Base-by-base conservation (phyloP, 768 basidiomycete species). In the Saitozyma podzolica region DNA sequence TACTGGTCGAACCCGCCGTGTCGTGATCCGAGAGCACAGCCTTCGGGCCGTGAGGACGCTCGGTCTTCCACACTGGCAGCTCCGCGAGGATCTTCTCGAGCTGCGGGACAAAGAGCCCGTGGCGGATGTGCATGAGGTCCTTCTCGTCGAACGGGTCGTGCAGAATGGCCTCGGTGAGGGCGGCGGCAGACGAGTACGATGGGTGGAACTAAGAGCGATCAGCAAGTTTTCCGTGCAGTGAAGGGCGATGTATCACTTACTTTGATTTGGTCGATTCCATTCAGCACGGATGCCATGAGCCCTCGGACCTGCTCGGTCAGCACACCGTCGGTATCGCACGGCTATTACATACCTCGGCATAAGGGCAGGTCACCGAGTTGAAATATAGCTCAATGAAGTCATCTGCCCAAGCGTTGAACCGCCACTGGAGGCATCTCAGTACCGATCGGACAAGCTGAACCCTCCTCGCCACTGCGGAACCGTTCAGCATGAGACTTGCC, bases 21-120 rank as follows among this genome's bases (percentile, higher is more conserved):
- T 95, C 92, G 76, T 93, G 93, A 84, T 86, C 85, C 9, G 92
- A 95, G 73, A 92, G 89, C 64, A 85, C 88, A 61, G 90, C 90
- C 61, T 90, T 85, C 0, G 92, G 92, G 57, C 92, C 91, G 37
- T 91, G 86, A 29, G 93, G 84, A 43, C 92, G 86, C 66, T 89
- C 84, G 61, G 84, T 83, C 74, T 87, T 87, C 89, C 87, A 90
- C 61, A 82, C 77, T 0, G 87, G 86, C 51, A 96, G 80, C 43
- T 86, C 82, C 20, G 75, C 77, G 49, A 87, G 76, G 56, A 91
- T 85, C n/a, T 82, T 76, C 42, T 83, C 75, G 51, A 92, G 80
- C 61, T 82, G 85, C 19, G 82, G 80, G 59, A 85, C 80, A 72
- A 90, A 87, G 66, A 86, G 89, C 13, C 78, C 81, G 7, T 86